Base-by-base conservation (phyloP, 192 early-diverging fungal species). In the Linnemannia zychae region DNA sequence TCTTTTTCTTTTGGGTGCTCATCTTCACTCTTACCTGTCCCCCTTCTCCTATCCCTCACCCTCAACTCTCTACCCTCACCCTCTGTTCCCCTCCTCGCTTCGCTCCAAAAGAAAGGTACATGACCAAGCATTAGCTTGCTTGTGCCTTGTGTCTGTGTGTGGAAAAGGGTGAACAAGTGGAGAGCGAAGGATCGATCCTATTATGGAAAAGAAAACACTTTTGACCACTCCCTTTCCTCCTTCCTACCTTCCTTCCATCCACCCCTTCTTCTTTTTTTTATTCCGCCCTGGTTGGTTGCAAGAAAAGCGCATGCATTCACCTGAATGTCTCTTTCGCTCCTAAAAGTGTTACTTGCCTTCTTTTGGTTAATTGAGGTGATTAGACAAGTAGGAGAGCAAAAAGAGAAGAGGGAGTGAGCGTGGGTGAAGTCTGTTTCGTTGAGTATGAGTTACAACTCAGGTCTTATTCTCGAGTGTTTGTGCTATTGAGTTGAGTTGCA, bases 201-300 rank as follows among this genome's bases (percentile, higher is more conserved):
- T 63, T 63, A 13, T 63, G 57, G 57, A 63, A 63, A 63, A 28
- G 69, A 71, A 71, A 17, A 31, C 44, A 46, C 44, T 24, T 46
- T 46, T 71, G 69, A 71, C 37, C 40, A 40, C 17, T 67, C 34
- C 0, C 63, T 57, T 57, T 31, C 16, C 3, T 33, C 22, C 22
- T 22, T 38, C 37, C 28, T 37, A 38, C 37, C 22, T n/a, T 68
- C 18, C 17, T 15, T 71, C 46, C 24, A 22, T 46, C 24, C 28
- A 47, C 24, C 37, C 24, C 1, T 76, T 63, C 33, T 76, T 67
- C 24, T 63, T 49, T 76, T n/a, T 49, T 49, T 67, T 68, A 68
- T 44, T 9, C 52, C 3, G 12, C 0, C 24, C 24, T 13, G 24
- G 31, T 31, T 24, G 57, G 11, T 33, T 15, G 12, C 24, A 63